Evolutionary conservation across 1,284 basidiomycete species (phyloP), one percentile per base, ranked within the genome.

Genomic region (Trametes hirsuta): DNA sequence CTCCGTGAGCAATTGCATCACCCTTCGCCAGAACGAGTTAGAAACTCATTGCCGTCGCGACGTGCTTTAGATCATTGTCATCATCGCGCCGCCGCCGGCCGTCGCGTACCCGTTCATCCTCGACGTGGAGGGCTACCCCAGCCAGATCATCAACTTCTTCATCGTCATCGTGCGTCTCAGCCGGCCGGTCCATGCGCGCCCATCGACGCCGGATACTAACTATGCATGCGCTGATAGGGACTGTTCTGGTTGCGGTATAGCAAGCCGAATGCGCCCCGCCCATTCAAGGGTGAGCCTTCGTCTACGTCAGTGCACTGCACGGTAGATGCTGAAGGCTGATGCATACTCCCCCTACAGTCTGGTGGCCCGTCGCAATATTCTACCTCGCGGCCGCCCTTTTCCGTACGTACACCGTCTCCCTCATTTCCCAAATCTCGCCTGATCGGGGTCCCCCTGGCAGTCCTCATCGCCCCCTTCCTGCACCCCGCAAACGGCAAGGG

Each of bases 71-170:
- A 71, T 87, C 18, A 73, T 80, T n/a, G 76, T 86, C 61, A 76
- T 86, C 61, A 67, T 84, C 22, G 76, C 76, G 1, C 79, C 85
- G 0, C 88, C 88, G 4, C 81, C 86, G 0, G 83, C 84, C 1
- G 88, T 90, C 66, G 86, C 86, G 0, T 91, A 88, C 66, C 77
- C 85, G 11, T 88, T 90, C 71, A 79, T 87, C 60, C 77, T 90
- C 1, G 82, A 87, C 57, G 73, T 87, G 2, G 76, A 84, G 65
- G 82, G 82, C 6, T 87, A 87, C 65, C 85, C 85, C 9, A 49
- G 37, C 41, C 83, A 86, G 58, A 83, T 85, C 44, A 80, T 86
- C 65, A 82, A 84, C 68, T 69, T 86, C 3, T 82, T 84, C 62
- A 78, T 87, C 54, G 78, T 85, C 41, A 47, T 81, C 18, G 84